phyloP scores from a whole-genome alignment of 495 filamentous ascomycete species.

The Xylaria intraflava region DNA sequence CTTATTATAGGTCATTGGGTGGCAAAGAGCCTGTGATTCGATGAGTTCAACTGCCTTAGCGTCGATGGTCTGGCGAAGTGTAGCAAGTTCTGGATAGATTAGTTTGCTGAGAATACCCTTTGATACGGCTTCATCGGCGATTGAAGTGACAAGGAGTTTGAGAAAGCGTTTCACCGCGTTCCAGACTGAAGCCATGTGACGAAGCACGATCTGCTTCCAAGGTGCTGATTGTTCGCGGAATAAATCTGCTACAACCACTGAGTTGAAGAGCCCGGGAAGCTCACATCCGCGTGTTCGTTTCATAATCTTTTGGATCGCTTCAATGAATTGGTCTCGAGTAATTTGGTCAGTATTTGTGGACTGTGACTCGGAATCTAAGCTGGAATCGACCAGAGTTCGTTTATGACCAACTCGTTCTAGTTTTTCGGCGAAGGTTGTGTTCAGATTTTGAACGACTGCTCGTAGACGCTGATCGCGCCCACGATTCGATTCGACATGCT shows the following conservation, averaged over 20 bases:
- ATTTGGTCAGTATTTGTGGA: slow-evolving; percentile 13
- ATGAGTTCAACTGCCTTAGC: slow-evolving; percentile 2
- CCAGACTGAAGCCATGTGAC: slow-evolving; percentile 25
- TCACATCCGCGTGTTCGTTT: slow-evolving; percentile 33
- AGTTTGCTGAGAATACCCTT: slow-evolving; percentile 26
- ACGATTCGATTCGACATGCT: slow-evolving; percentile 26
- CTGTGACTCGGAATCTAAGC: too few species aligned
- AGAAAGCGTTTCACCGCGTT: slow-evolving; percentile 23
- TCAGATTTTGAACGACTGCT: slow-evolving; percentile 52
- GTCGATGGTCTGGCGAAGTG: neutral
- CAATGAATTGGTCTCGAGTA: slow-evolving; percentile 20
- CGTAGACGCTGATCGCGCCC: slow-evolving; percentile 50
- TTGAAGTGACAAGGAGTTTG: slow-evolving; percentile 19
- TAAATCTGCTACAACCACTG: slow-evolving; percentile 37
- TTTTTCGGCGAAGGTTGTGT: slow-evolving; percentile 47
- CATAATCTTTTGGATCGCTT: slow-evolving; percentile 25
- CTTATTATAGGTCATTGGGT: slow-evolving; percentile 14
- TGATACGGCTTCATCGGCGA: slow-evolving; percentile 25
- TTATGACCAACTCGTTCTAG: slow-evolving; percentile 44
- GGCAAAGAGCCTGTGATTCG: slow-evolving; percentile 20
- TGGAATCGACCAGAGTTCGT: slow-evolving; percentile 20
- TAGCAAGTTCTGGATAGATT: slow-evolving; percentile 25
- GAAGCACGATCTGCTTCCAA: slow-evolving; percentile 31
- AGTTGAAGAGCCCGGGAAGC: slow-evolving; percentile 41
- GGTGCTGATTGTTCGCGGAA: slow-evolving; percentile 38